A percentile compares a stretch with the other conserved stretches of the same genome.
phyloP scores from a whole-genome alignment of 768 basidiomycete genomes.

The Tubosaeta sp. region DNA sequence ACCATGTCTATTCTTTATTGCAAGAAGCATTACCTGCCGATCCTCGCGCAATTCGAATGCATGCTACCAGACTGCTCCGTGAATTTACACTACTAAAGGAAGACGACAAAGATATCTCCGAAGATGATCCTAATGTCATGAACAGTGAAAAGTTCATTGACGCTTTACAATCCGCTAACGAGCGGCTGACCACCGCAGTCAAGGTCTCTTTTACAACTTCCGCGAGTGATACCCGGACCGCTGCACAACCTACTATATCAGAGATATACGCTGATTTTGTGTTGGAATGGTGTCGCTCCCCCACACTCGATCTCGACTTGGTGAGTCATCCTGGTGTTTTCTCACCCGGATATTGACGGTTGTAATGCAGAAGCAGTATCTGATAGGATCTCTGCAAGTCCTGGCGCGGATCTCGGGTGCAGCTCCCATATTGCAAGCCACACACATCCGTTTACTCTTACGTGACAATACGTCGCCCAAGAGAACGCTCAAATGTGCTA shows the following conservation, averaged over 20 bases:
- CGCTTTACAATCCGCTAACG: slow-evolving; percentile 30
- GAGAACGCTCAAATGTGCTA: slow-evolving; percentile 38
- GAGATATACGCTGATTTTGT: slow-evolving; percentile 44
- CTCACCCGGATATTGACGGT: slow-evolving; percentile 1
- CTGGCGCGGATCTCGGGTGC: slow-evolving; percentile 24
- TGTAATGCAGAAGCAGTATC: slow-evolving; percentile 47
- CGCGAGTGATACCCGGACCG: slow-evolving; percentile 10
- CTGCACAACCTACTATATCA: slow-evolving; percentile 27
- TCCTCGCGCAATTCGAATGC: slow-evolving; percentile 36
- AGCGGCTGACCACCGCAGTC: slow-evolving; percentile 26
- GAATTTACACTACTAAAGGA: slow-evolving; percentile 27
- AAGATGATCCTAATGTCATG: slow-evolving; percentile 3
- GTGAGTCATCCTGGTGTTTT: slow-evolving; percentile 18
- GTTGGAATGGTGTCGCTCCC: slow-evolving; percentile 41
- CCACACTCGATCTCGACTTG: slow-evolving; percentile 28
- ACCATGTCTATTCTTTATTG: slow-evolving; percentile 42
- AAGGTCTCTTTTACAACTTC: slow-evolving; percentile 22
- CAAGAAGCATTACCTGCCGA: slow-evolving; percentile 33
- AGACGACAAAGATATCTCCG: slow-evolving; percentile 2
- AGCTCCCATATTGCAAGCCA: slow-evolving; percentile 31
- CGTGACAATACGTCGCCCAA: slow-evolving; percentile 20
- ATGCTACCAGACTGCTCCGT: slow-evolving; percentile 35
- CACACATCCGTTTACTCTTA: slow-evolving; percentile 35
- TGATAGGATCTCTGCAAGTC: slow-evolving; percentile 42
- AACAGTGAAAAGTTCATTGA: slow-evolving; percentile 25